Conservation (phyloP, 805 yeast genomes). For the Teunomyces stri region DNA sequence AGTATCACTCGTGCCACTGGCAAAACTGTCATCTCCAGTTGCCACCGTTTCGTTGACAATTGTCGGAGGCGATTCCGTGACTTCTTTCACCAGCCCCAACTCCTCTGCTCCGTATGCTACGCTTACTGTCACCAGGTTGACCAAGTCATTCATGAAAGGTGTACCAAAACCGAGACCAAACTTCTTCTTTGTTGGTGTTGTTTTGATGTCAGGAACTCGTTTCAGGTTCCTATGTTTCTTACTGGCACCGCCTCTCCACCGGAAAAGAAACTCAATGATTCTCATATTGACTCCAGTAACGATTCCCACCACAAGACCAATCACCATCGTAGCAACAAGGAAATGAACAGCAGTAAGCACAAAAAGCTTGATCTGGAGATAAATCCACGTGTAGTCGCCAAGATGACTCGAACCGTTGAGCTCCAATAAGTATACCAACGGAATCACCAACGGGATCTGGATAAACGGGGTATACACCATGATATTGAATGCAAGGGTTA, state of each 20-base stretch:
- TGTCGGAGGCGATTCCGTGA: background rate
- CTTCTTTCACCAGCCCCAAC: background rate
- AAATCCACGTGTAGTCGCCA: constrained; percentile 9
- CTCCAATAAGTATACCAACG: constrained; percentile 10
- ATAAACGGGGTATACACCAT: constrained; percentile 11
- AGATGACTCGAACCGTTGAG: constrained; percentile 6
- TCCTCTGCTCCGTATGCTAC: constrained; percentile 1
- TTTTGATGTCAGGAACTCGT: background rate
- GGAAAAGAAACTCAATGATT: constrained; percentile 9
- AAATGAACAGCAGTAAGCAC: constrained; percentile 8
- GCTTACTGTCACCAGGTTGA: constrained; percentile 1
- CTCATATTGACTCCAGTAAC: constrained; percentile 7
- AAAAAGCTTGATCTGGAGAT: constrained; percentile 9
- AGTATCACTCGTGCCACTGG: background rate
- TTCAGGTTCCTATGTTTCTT: background rate
- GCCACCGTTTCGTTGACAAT: background rate
- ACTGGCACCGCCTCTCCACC: constrained; percentile 1
- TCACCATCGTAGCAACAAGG: constrained; percentile 7
- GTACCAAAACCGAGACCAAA: background rate
- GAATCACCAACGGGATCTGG: constrained; percentile 10
- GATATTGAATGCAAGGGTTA: constrained; percentile 8
- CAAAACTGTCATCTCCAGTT: background rate
- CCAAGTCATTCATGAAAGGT: constrained; percentile 1
- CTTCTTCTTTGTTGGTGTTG: too few species aligned
- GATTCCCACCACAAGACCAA: constrained; percentile 10